Evolutionary conservation across 371 early-diverging fungal genomes (phyloP), one percentile per base, ranked within the genome.

Genomic region (Syncephalastrum contaminatum): DNA sequence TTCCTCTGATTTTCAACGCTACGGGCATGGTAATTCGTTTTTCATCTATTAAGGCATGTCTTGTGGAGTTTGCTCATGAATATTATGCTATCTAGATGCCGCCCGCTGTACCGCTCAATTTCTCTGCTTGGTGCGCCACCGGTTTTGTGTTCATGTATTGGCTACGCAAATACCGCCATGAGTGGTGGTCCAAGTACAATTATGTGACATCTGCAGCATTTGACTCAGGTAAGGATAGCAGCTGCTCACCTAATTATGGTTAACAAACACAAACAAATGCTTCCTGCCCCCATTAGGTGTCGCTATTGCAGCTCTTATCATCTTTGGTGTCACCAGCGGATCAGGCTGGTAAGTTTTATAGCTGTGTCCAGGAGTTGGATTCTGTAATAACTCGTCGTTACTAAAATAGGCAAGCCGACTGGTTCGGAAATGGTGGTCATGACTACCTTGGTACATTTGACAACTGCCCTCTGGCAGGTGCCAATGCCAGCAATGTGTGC

Each of bases 201-300:
- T 90, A 88, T 58, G 77, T 89, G 12, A 73, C 90, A 6, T 88
- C 89, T 6, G 89, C 89, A 4, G 89, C 86, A 1, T 66, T 90
- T 49, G 89, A 90, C 59, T 83, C 87, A n/a, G 91, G 36, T 30
- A 30, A 5, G 36, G 36, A 30, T 2, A 30, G 12, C 36, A 10
- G 7, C 10, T 30, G n/a, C n/a, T 30, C 5, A 10, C 36, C 10
- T 30, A 10, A 30, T 30, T 10, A 30, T 1, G 36, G 5, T 30
- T 12, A 6, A 30, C 36, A 30, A 30, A 30, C 10, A 10, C 36
- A 30, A 30, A 30, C 36, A 8, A 10, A 30, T 30, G 10, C 12
- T 30, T 30, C 7, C 7, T 6, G 1, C 8, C 30, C 8, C 7
- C 30, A 5, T 30, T 30, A 30, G 36, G 88, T 21, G 64, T 70